Evolutionary conservation across 2,329 filamentous ascomycete species (phyloP), one percentile per base, ranked within the genome.

Genomic region (Fusarium tjaetaba): DNA sequence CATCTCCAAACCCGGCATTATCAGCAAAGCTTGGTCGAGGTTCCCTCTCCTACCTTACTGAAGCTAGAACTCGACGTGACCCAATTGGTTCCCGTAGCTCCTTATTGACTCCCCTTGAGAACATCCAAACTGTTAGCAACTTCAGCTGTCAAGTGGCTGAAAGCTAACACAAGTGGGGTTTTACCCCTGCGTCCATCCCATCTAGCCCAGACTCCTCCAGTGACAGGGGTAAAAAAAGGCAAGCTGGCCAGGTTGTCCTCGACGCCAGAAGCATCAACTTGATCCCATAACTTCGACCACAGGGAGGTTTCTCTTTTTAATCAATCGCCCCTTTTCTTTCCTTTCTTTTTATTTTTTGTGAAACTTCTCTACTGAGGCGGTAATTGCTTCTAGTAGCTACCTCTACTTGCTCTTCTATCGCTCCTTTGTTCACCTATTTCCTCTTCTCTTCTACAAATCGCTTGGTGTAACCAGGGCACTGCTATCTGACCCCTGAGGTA

Each of bases 181-280:
- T 58, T 38, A 70, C 76, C 76, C 76, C 75, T 78, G 76, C 75
- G 66, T 74, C 73, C 48, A 73, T 73, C 65, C 53, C 53, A 20
- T 45, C 38, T 57, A 58, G 65, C 43, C 63, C 30, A 61, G 48
- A 32, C 55, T 58, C 41, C 41, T 42, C 58, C 58, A 68, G 30
- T 55, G 61, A 67, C 68, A 72, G 57, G 72, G 60, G 32, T 68
- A 62, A 60, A 73, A 71, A 73, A 74, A 65, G 65, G 67, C 51
- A 68, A 77, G 65, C 74, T 66, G 67, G 73, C 72, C 76, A 78
- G 74, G 75, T 77, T 78, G 76, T 78, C 76, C 76, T 78, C 61
- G 66, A 75, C 61, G 51, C 46, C 32, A 66, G 70, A 49, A 68
- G 46, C 32, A 58, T 74, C 69, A 73, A 72, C 68, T 70, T 67